Evolutionary conservation across 2,329 filamentous ascomycete species (phyloP).

Genomic region (Sclerotinia trifoliorum): DNA sequence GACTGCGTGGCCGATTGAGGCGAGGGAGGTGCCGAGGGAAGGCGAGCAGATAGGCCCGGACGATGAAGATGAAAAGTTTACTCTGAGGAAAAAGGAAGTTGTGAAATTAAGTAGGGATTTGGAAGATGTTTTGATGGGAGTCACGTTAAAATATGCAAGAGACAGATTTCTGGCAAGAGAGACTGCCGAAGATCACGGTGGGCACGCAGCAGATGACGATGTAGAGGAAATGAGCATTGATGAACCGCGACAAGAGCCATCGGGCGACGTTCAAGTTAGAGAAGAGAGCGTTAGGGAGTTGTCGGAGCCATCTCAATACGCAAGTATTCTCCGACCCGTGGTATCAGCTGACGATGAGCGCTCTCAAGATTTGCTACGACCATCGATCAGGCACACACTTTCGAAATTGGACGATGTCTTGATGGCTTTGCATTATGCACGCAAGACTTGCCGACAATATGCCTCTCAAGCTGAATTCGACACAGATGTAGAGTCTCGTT

Average conservation of each 20-base stretch:
- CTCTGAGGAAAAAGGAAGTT: constrained; percentile 47
- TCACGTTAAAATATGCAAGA: constrained; percentile 66
- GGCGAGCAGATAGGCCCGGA: constrained; percentile 49
- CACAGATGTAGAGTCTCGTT: constrained; percentile 31
- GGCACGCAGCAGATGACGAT: constrained; percentile 25
- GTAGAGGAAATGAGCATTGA: constrained; percentile 24
- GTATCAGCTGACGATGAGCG: constrained; percentile 69
- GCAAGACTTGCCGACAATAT: constrained; percentile 50
- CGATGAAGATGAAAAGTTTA: constrained; percentile 53
- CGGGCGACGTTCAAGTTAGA: neutral
- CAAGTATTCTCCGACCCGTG: constrained; percentile 44
- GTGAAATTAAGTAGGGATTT: constrained; percentile 58
- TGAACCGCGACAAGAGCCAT: neutral
- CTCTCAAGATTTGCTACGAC: constrained; percentile 63
- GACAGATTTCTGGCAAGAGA: constrained; percentile 54
- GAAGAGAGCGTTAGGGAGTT: constrained; percentile 24
- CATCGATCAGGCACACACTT: constrained; percentile 69
- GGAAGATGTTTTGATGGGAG: constrained; percentile 67
- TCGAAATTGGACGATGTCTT: constrained; percentile 68
- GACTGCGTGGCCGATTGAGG: constrained; percentile 81
- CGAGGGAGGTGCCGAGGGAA: constrained; percentile 58
- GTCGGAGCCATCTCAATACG: constrained; percentile 6
- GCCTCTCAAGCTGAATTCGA: constrained; percentile 39
- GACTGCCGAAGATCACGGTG: constrained; percentile 12
- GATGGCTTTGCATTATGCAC: constrained; percentile 65